These are phyloP conservation scores for Austroboletus eburneus DNA, from an alignment of 768 basidiomycete genomes.

Conservation along the genomic window DNA sequence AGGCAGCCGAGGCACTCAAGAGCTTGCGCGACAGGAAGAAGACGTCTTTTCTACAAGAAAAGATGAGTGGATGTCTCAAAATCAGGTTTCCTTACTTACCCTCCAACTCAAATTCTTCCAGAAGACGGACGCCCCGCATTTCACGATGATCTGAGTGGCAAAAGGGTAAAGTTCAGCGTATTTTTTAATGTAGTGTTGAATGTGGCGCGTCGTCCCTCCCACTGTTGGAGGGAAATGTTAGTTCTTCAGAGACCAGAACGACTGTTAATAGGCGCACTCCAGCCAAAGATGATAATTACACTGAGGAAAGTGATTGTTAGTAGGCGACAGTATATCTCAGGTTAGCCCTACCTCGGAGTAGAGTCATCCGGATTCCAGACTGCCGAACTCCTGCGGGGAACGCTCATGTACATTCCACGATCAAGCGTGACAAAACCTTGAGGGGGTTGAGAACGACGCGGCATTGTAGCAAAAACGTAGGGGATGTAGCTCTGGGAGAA, in stretches of 20 bases:
- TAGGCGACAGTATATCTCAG: not conserved
- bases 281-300: slow-evolving; percentile 29
- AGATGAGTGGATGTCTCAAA: not conserved
- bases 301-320: slow-evolving; percentile 8
- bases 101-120: slow-evolving; percentile 9
- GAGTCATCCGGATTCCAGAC: slow-evolving; percentile 2
- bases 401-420: slow-evolving; percentile 15
- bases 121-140: slow-evolving; percentile 19
- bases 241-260: not conserved
- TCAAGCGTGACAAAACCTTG: slow-evolving; percentile 16
- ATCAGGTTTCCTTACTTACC: slow-evolving; percentile 5
- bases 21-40: slow-evolving; percentile 21
- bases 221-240: slow-evolving; percentile 9
- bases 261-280: slow-evolving; percentile 17
- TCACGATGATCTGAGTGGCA: slow-evolving; percentile 26
- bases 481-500: no score
- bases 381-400: not conserved
- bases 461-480: slow-evolving; percentile 1
- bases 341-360: slow-evolving; percentile 19
- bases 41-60: slow-evolving; percentile 11
- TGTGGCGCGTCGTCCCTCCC: slow-evolving; percentile 25
- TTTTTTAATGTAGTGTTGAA: slow-evolving; percentile 22
- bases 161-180: slow-evolving; percentile 24
- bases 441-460: slow-evolving; percentile 8
- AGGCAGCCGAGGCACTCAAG: slow-evolving; percentile 24